A percentile compares a stretch with the other conserved stretches of the same genome.
These are phyloP conservation scores for Calonectria montana DNA, from an alignment of 2,329 filamentous ascomycete genomes.

Conservation along the genomic window DNA sequence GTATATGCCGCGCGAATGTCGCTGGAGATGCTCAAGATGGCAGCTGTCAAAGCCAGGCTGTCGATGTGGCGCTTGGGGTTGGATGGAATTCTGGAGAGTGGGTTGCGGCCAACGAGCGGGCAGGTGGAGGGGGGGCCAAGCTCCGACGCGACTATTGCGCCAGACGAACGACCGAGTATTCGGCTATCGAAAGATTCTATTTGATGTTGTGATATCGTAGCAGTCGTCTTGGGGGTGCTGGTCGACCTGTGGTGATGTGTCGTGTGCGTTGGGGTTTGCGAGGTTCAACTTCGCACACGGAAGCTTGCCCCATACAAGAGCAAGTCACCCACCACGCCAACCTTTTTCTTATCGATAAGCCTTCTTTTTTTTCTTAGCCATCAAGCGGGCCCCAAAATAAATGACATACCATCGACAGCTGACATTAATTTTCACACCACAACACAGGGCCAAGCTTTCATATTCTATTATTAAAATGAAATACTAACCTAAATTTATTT, in stretches of 20 bases:
- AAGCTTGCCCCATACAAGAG: constrained; percentile 26
- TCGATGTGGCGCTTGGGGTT: constrained; percentile 23
- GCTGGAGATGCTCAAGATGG: background rate
- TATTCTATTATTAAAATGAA: too few species aligned
- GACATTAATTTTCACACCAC: too few species aligned
- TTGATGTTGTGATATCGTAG: constrained; percentile 1
- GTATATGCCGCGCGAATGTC: background rate
- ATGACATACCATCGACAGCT: too few species aligned
- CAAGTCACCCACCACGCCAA: constrained; percentile 34
- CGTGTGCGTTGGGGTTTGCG: constrained; percentile 39
- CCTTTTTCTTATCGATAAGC: constrained; percentile 48
- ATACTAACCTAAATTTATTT: too few species aligned
- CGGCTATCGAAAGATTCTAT: background rate
- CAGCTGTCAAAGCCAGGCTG: constrained; percentile 22
- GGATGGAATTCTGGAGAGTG: constrained; percentile 23
- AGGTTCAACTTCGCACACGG: constrained; percentile 33
- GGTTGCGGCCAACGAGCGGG: constrained; percentile 33
- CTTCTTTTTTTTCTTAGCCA: constrained; percentile 5
- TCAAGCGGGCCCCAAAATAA: too few species aligned
- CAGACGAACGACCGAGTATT: background rate
- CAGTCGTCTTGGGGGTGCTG: constrained; percentile 11
- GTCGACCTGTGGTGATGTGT: constrained; percentile 30
- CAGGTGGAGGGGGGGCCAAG: constrained; percentile 15
- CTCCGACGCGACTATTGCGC: constrained; percentile 15
- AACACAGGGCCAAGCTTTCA: too few species aligned